These are phyloP conservation scores for Phytophthora parvispora DNA, from an alignment of 352 stramenopile species.

Conservation along the genomic window DNA sequence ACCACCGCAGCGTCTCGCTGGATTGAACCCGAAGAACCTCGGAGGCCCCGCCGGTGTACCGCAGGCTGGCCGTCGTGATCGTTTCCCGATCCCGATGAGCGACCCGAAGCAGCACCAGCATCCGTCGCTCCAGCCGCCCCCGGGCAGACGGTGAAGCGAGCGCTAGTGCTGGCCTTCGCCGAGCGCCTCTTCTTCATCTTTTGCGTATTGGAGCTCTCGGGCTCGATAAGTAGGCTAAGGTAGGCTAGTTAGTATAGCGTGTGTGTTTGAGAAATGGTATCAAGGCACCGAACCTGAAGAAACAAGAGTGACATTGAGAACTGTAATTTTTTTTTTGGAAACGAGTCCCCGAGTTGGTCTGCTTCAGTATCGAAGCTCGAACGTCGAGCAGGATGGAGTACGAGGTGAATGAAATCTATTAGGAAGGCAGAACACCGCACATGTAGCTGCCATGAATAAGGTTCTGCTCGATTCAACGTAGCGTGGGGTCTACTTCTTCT, in stretches of 20 bases:
- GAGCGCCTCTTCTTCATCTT: slow-evolving; percentile 37
- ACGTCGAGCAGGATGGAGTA: neutral
- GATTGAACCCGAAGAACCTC: slow-evolving; percentile 82
- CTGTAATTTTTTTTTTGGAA: slow-evolving; percentile 10
- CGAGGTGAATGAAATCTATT: slow-evolving; percentile 32
- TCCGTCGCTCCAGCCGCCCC: slow-evolving; percentile 74
- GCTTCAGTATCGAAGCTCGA: neutral
- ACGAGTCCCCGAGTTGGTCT: neutral
- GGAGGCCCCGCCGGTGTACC: slow-evolving; percentile 56
- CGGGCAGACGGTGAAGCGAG: slow-evolving; percentile 65
- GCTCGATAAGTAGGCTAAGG: slow-evolving; percentile 40
- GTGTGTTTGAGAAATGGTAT: slow-evolving; percentile 47
- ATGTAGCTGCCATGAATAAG: slow-evolving; percentile 16
- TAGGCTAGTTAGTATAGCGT: slow-evolving; percentile 47
- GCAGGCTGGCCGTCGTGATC: slow-evolving; percentile 63
- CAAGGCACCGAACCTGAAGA: slow-evolving; percentile 34
- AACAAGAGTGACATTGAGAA: slow-evolving; percentile 33
- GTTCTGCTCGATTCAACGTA: slow-evolving; percentile 19
- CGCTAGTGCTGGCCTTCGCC: slow-evolving; percentile 24
- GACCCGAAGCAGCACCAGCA: slow-evolving; percentile 82
- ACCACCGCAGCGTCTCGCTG: slow-evolving; percentile 66
- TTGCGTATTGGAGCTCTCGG: slow-evolving; percentile 31
- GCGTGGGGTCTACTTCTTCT: slow-evolving; percentile 44
- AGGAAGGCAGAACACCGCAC: slow-evolving; percentile 19
- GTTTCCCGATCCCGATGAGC: slow-evolving; percentile 79